phyloP scores from a whole-genome alignment of 2,329 filamentous ascomycete species.

The Fusarium sambucinum region DNA sequence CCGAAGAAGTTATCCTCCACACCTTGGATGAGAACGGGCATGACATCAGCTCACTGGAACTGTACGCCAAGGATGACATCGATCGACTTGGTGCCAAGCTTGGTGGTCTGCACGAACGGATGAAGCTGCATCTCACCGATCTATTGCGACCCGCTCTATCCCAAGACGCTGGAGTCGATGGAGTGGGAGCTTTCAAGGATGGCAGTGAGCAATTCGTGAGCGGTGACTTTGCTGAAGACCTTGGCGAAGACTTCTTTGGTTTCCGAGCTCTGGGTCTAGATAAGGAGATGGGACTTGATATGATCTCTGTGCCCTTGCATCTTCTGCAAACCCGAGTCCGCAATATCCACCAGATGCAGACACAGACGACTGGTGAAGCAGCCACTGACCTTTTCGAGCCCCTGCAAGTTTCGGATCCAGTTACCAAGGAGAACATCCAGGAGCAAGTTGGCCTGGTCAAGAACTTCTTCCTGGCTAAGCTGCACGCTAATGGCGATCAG shows the following conservation, averaged over 20 bases:
- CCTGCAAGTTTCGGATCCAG: constrained; percentile 77
- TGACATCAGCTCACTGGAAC: constrained; percentile 83
- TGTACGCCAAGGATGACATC: constrained; percentile 93
- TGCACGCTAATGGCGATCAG: constrained; percentile 84
- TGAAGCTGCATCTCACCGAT: constrained; percentile 94
- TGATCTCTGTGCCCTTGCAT: constrained; percentile 91
- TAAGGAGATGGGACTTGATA: constrained; percentile 87
- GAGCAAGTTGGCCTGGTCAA: constrained; percentile 88
- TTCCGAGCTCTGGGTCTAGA: constrained; percentile 96
- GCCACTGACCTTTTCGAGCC: constrained; percentile 73
- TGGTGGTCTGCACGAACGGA: constrained; percentile 87
- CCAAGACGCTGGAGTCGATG: constrained; percentile 80
- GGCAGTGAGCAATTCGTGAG: constrained; percentile 97
- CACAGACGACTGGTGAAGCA: constrained; percentile 69
- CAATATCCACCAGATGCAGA: constrained; percentile 84
- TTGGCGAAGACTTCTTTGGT: constrained; percentile 98
- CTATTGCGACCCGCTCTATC: constrained; percentile 89
- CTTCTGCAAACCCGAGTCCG: constrained; percentile 92
- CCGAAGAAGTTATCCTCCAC: constrained; percentile 89
- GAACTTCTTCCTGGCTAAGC: constrained; percentile 90
- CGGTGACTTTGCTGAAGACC: constrained; percentile 96
- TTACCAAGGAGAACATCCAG: constrained; percentile 82
- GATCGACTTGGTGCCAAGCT: constrained; percentile 86
- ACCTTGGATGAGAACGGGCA: constrained; percentile 86
- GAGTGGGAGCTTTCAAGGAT: constrained; percentile 92